Percentiles rank a stretch among this genome's conserved stretches.
These are phyloP conservation scores for Eucalyptus pauciflora DNA, from an alignment of 345 rosid genomes.

Conservation along the genomic window DNA sequence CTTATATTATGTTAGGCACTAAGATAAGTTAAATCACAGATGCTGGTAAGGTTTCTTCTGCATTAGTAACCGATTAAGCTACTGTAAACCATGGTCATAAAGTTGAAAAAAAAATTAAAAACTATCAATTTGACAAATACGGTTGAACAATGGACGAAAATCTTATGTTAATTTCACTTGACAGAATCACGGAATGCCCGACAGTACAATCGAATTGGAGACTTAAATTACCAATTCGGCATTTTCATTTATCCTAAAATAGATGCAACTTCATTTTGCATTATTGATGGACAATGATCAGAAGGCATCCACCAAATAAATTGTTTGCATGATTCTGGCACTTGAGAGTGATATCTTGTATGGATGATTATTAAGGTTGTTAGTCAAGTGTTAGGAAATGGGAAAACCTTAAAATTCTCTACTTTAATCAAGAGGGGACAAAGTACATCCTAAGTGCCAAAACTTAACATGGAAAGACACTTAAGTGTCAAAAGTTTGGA, in stretches of 20 bases:
- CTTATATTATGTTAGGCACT: not conserved
- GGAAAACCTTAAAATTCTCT: not conserved
- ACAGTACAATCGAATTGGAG: not conserved
- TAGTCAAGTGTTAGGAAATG: not conserved
- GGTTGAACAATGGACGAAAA: not conserved
- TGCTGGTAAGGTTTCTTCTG: not conserved
- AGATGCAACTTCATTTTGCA: not conserved
- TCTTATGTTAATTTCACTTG: not conserved
- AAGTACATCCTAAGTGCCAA: too few species aligned
- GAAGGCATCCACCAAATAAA: not conserved
- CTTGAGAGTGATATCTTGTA: not conserved
- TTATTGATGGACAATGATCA: not conserved
- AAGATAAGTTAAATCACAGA: not conserved
- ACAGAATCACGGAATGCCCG: fast-evolving
- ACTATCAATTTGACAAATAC: not conserved
- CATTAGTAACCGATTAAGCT: not conserved
- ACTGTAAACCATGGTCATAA: not conserved
- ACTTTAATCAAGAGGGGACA: not conserved
- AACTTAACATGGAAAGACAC: too few species aligned
- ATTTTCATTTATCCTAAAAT: not conserved
- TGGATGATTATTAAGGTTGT: not conserved
- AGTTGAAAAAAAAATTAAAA: not conserved
- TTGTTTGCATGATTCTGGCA: not conserved
- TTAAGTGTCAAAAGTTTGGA: too few species aligned
- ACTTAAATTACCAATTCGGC: not conserved